Evolutionary conservation across 352 stramenopile genomes (phyloP).

Genomic region (Aphanomyces invadans): DNA sequence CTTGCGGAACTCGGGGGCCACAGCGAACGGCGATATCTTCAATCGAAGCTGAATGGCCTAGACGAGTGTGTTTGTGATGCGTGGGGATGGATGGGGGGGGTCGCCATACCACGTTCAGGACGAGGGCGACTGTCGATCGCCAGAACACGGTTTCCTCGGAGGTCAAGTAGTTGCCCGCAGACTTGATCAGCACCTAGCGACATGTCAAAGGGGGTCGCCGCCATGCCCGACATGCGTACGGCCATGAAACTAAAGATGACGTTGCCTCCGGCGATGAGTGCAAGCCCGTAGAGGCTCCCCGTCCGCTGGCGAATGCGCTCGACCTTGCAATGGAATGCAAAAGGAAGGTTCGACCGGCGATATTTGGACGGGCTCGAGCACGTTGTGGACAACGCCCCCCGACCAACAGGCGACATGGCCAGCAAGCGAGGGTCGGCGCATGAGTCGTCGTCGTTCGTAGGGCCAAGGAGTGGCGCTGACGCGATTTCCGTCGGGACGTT

Average conservation of each 20-base stretch:
- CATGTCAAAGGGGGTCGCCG: background rate
- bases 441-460: background rate
- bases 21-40: conserved; percentile 2
- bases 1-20: background rate
- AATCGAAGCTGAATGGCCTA: conserved; percentile 18
- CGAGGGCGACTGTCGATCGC: conserved; percentile 40
- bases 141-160: conserved; percentile 55
- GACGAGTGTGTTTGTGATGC: background rate
- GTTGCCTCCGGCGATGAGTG: conserved; percentile 17
- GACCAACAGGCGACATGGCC: background rate
- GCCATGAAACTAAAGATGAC: conserved; percentile 21
- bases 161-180: conserved; percentile 35
- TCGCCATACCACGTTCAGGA: conserved; percentile 36
- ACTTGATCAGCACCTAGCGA: conserved; percentile 52
- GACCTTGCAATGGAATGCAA: background rate
- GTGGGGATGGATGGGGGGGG: background rate
- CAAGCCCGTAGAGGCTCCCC: conserved; percentile 15
- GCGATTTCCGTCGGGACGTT: background rate
- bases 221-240: background rate
- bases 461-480: background rate
- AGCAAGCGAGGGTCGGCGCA: background rate
- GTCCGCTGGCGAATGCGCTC: background rate
- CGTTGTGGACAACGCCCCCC: background rate
- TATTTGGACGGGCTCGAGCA: background rate
- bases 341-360: background rate